Evolutionary conservation across 257 asterid species (phyloP).

Genomic region (Rehmannia glutinosa): DNA sequence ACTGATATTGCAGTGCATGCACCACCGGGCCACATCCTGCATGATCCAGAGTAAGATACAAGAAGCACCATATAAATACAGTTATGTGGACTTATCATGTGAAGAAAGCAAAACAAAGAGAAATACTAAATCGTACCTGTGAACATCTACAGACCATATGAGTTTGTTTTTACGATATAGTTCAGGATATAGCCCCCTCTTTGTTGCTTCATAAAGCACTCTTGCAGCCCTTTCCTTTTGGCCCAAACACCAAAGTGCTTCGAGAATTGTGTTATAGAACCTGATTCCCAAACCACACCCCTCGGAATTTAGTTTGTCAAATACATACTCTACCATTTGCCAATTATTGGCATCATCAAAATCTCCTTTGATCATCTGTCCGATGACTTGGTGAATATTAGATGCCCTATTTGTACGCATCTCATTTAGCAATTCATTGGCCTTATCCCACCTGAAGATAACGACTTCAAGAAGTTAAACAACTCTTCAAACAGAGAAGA

Average conservation of each 20-base stretch:
- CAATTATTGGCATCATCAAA: constrained; percentile 77
- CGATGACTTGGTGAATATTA: constrained; percentile 75
- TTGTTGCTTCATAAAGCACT: constrained; percentile 85
- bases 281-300: constrained; percentile 88
- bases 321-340: constrained; percentile 95
- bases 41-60: constrained; percentile 12
- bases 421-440: constrained; percentile 62
- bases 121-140: constrained; percentile 50
- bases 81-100: not conserved
- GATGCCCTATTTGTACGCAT: constrained; percentile 65
- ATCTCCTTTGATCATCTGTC: constrained; percentile 88
- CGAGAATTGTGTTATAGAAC: constrained; percentile 72
- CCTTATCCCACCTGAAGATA: constrained; percentile 67
- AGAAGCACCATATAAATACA: constrained; percentile 10
- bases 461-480: constrained; percentile 20
- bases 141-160: constrained; percentile 89
- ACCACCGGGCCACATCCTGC: constrained; percentile 95
- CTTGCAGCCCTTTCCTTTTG: constrained; percentile 94
- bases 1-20: constrained; percentile 83
- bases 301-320: constrained; percentile 86
- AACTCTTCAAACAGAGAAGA: constrained; percentile 11
- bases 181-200: constrained; percentile 84
- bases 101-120: not conserved
- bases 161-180: constrained; percentile 72
- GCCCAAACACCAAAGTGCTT: constrained; percentile 95